Evolutionary conservation across 202 grass and related monocot species (phyloP).

Genomic region (Eragrostis tef): DNA sequence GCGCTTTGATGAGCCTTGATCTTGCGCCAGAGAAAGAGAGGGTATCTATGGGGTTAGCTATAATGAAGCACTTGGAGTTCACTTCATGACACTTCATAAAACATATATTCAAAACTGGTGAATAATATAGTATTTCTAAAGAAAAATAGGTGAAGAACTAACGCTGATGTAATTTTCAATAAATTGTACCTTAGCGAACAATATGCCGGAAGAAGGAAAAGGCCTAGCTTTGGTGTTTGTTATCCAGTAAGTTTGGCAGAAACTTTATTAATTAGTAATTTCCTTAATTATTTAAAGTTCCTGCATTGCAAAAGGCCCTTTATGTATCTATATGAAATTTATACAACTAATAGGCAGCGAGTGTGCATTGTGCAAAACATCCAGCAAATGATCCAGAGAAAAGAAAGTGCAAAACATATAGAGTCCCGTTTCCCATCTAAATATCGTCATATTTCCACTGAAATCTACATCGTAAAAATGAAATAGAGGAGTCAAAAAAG

Average conservation of each 20-base stretch:
- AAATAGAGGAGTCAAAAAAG: not conserved
- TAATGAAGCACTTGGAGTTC: not conserved
- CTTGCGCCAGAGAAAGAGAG: slow-evolving; percentile 26
- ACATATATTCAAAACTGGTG: not conserved
- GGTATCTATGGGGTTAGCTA: not conserved
- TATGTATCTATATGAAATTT: not conserved
- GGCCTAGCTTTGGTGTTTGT: too few relatives aligned
- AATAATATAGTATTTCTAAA: not conserved
- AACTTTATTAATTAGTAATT: not conserved
- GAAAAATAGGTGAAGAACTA: not conserved
- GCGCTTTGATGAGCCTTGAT: not conserved
- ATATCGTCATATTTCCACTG: not conserved
- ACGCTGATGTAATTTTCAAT: not conserved
- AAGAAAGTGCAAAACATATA: not conserved
- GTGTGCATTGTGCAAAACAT: not conserved
- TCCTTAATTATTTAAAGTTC: not conserved
- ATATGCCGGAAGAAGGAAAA: not conserved
- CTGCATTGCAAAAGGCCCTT: not conserved
- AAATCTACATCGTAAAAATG: not conserved
- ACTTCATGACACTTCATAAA: not conserved
- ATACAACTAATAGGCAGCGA: not conserved
- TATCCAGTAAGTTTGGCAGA: too few relatives aligned
- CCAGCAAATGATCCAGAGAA: not conserved
- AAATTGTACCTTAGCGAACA: not conserved
- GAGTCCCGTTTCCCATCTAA: not conserved